Conservation (phyloP, 345 rosid species). For the Boechera retrofracta region DNA sequence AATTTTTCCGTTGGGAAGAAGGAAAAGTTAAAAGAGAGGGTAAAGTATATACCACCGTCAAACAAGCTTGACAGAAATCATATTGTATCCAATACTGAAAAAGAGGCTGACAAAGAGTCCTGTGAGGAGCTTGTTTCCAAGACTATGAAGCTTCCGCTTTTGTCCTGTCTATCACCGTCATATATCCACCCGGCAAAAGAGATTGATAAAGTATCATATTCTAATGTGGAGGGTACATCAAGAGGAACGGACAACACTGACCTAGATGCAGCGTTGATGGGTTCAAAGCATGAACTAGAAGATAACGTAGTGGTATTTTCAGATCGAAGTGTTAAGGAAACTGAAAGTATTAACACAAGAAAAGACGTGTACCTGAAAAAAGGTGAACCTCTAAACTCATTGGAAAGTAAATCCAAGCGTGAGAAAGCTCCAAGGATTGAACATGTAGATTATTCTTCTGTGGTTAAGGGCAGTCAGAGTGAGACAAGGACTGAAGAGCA, state of each 20-base stretch:
- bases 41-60: slow-evolving; percentile 50
- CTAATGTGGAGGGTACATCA: slow-evolving; percentile 43
- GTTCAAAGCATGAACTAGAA: slow-evolving; percentile 49
- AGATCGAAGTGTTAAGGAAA: slow-evolving; percentile 53
- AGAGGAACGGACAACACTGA: slow-evolving; percentile 37
- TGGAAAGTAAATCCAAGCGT: slow-evolving; percentile 50
- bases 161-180: slow-evolving; percentile 57
- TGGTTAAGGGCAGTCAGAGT: slow-evolving; percentile 52
- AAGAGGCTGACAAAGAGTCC: slow-evolving; percentile 48
- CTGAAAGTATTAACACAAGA: slow-evolving; percentile 50
- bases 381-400: slow-evolving; percentile 47
- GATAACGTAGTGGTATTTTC: slow-evolving; percentile 52
- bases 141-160: slow-evolving; percentile 71
- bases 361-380: slow-evolving; percentile 51
- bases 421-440: slow-evolving; percentile 51
- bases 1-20: slow-evolving; percentile 55
- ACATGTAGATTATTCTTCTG: slow-evolving; percentile 42
- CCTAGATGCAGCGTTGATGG: slow-evolving; percentile 31
- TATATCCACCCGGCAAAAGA: slow-evolving; percentile 47
- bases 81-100: slow-evolving; percentile 49
- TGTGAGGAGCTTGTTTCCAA: slow-evolving; percentile 76
- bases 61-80: slow-evolving; percentile 45
- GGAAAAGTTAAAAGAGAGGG: slow-evolving; percentile 50
- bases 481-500: slow-evolving; percentile 50
- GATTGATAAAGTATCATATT: slow-evolving; percentile 44